phyloP scores from a whole-genome alignment of 441 rosid species.

The Populus hybrid region DNA sequence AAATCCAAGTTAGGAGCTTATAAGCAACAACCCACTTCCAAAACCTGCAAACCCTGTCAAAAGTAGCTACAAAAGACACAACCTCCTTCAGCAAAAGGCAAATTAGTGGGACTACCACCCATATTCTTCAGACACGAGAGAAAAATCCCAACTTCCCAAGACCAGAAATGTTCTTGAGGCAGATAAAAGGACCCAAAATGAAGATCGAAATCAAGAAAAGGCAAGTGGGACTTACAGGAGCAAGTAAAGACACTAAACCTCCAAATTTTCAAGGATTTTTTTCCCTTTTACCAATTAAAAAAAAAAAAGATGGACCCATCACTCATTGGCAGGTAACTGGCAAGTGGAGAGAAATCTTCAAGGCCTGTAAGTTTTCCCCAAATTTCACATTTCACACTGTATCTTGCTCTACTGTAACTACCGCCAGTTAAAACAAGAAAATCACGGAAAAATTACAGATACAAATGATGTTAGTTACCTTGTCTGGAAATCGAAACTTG shows the following conservation, averaged over 20 bases:
- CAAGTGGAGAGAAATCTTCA: slow-evolving; percentile 29
- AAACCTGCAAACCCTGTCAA: slow-evolving; percentile 1
- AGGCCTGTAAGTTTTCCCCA: background rate
- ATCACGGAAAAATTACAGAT: background rate
- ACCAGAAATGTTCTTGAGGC: slow-evolving; percentile 8
- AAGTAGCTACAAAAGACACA: slow-evolving; percentile 10
- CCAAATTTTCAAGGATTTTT: slow-evolving; percentile 10
- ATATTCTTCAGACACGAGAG: background rate
- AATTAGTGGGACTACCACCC: background rate
- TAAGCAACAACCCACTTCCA: slow-evolving; percentile 11
- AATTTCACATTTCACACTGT: background rate
- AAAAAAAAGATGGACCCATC: slow-evolving; percentile 20
- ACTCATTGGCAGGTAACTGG: slow-evolving; percentile 2
- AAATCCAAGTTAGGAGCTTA: background rate
- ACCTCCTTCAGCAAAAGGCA: slow-evolving; percentile 2
- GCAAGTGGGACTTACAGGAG: slow-evolving; percentile 21
- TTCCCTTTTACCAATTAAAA: slow-evolving; percentile 9
- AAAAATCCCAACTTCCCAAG: slow-evolving; percentile 20
- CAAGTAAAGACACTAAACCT: slow-evolving; percentile 12
- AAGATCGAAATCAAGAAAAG: slow-evolving; percentile 17
- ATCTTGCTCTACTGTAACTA: background rate
- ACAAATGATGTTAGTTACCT: slow-evolving; percentile 1
- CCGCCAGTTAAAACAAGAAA: background rate
- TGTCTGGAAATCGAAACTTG: slow-evolving; percentile 4
- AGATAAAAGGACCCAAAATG: slow-evolving; percentile 18